Percentiles rank a stretch among this genome's conserved stretches.
These are phyloP conservation scores for Sphagnurus paluster DNA, from an alignment of 1,284 basidiomycete species.

Conservation along the genomic window DNA sequence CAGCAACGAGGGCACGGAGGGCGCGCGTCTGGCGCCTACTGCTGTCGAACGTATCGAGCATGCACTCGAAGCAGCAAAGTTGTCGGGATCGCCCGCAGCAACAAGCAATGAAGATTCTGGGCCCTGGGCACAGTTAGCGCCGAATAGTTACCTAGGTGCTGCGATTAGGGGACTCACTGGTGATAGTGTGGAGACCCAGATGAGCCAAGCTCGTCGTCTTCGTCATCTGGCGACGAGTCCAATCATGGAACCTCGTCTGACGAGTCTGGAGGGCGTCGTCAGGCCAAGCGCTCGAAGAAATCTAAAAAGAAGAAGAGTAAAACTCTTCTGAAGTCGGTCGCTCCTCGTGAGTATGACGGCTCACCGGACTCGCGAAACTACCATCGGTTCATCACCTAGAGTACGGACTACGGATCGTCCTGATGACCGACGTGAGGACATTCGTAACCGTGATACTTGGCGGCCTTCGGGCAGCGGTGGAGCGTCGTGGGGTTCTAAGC, in stretches of 20 bases:
- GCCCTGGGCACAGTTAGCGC: background rate
- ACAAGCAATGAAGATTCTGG: too few species aligned
- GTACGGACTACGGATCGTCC: conserved; percentile 28
- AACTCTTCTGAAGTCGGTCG: too few species aligned
- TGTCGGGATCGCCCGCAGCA: too few species aligned
- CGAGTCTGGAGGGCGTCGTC: too few species aligned
- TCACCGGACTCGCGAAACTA: conserved; percentile 22
- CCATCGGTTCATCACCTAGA: conserved; percentile 31
- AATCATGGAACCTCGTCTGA: too few species aligned
- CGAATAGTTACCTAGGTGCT: background rate
- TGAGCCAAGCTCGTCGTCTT: too few species aligned
- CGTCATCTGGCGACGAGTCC: too few species aligned
- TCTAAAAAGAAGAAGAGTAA: too few species aligned
- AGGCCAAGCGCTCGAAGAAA: too few species aligned
- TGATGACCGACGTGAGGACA: background rate
- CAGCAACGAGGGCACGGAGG: background rate
- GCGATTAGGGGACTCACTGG: too few species aligned
- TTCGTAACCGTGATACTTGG: conserved; percentile 9
- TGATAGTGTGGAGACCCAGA: too few species aligned
- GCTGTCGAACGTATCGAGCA: background rate
- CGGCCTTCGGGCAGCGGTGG: conserved; percentile 17
- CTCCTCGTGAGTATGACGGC: conserved; percentile 33
- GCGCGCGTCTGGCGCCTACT: background rate
- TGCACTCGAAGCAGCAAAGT: background rate
- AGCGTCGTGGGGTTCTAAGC: background rate